Base-by-base conservation (phyloP, 202 grass and related monocot genomes). In the Eragrostis tef region DNA sequence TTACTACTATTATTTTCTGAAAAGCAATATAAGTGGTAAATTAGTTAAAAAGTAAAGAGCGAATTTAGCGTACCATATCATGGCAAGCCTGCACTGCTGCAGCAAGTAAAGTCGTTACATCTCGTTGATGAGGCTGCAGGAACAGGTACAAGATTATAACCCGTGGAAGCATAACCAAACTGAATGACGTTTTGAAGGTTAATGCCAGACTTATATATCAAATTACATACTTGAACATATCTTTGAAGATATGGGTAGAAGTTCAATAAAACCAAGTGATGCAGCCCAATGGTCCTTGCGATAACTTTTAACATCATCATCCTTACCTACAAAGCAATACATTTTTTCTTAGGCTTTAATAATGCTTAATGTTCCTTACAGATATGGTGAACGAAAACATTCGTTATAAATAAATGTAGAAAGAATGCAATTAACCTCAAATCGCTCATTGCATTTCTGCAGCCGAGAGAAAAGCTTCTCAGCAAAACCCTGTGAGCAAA, bases 1-100 rank as follows among this genome's bases (percentile, higher is more conserved):
- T 24, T 26, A 52, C 20, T 25, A 48, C 20, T 21, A 82, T 31
- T 47, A 59, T 84, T 84, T 45, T 2, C 34, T 50, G 70, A 46
- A 39, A 66, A 81, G 59, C 17, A 63, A 80, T 46, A 52, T 48
- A 73, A 67, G 43, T n/a, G 1, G 52, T 12, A 79, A 36, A 70
- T 54, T 63, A 88, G 31, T 47, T 59, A 26, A 4, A 75, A 71
- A 70, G 66, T 10, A 15, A 74, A 6, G 39, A 64, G 76, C 13
- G 24, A 48, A 73, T 64, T 31, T 60, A 53, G 17, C 48, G 21
- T 58, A 98, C 95, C 92, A 98, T 91, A 83, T 94, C 88, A 89
- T 98, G 95, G 81, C 95, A 98, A 48, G 95, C 92, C 64, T 98
- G 92, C 36, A 98, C 92, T 77, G 92, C 92, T 88, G 95, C 95